Conservation (phyloP, 2,329 filamentous ascomycete genomes). For the Penicillium aurantiogriseum region DNA sequence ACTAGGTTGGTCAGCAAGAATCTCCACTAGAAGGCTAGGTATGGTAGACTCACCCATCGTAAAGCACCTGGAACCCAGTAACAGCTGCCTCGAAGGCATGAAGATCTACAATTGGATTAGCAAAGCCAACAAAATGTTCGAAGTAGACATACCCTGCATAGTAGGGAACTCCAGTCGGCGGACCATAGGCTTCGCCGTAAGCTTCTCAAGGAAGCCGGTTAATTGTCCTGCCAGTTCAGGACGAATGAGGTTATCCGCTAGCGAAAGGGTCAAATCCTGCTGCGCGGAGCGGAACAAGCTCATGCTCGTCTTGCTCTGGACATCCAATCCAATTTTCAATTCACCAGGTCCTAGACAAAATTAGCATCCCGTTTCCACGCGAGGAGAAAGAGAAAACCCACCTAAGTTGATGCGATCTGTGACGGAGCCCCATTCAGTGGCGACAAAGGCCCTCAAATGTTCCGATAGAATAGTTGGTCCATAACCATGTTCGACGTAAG, state of each 20-base stretch:
- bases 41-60: conserved; percentile 53
- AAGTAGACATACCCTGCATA: conserved; percentile 40
- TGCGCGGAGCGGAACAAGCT: conserved; percentile 71
- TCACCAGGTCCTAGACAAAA: conserved; percentile 60
- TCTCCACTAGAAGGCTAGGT: conserved; percentile 2
- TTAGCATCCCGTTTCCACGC: conserved; percentile 11
- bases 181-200: conserved; percentile 62
- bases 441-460: conserved; percentile 69
- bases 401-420: conserved; percentile 80
- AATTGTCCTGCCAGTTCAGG: conserved; percentile 64
- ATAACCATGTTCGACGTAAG: conserved; percentile 54
- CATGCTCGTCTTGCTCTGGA: conserved; percentile 60
- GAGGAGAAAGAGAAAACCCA: conserved; percentile 29
- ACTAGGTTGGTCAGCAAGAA: conserved; percentile 29
- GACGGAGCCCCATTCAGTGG: conserved; percentile 72
- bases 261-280: conserved; percentile 71
- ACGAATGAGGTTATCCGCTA: conserved; percentile 65
- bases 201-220: conserved; percentile 59
- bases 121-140: background rate
- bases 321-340: conserved; percentile 64
- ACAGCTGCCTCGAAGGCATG: conserved; percentile 76
- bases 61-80: conserved; percentile 75
- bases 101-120: conserved; percentile 53
- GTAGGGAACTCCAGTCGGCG: conserved; percentile 69
- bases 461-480: conserved; percentile 73